phyloP scores from a whole-genome alignment of 208 protist species.

The Phytomonas sp. region DNA sequence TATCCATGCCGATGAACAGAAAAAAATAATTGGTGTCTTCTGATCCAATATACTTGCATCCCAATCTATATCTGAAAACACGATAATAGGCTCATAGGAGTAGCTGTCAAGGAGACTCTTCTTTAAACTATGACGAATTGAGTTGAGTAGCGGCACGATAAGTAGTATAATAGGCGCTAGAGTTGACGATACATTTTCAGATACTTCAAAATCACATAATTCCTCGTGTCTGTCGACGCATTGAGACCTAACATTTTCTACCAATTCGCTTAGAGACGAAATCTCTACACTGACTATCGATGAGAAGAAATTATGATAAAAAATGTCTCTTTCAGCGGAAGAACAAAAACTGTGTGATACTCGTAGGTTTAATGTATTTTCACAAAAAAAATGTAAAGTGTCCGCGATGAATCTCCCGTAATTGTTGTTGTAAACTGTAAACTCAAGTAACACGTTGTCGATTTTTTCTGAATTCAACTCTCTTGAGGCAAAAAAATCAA shows the following conservation, averaged over 20 bases:
- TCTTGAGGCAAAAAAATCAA: constrained; percentile 19
- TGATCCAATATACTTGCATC: constrained; percentile 11
- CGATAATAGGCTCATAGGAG: constrained; percentile 36
- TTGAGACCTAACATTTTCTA: constrained; percentile 17
- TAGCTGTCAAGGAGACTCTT: constrained; percentile 45
- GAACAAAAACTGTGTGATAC: constrained; percentile 14
- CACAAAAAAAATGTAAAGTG: constrained; percentile 35
- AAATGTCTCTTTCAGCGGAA: neutral
- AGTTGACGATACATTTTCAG: neutral
- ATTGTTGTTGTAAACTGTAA: constrained; percentile 24
- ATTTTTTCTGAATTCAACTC: constrained; percentile 12
- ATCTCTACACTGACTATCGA: neutral
- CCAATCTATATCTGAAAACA: constrained; percentile 20
- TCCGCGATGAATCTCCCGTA: constrained; percentile 20
- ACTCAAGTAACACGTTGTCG: constrained; percentile 18
- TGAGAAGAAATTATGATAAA: constrained; percentile 1
- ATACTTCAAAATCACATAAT: constrained; percentile 18
- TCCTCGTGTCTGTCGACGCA: constrained; percentile 20
- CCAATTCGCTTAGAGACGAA: constrained; percentile 14
- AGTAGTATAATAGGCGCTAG: constrained; percentile 26
- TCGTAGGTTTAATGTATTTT: constrained; percentile 32
- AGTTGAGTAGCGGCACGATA: constrained; percentile 22
- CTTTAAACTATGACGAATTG: constrained; percentile 19
- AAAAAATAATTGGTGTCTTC: constrained; percentile 31
- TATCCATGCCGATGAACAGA: constrained; percentile 40